phyloP scores from a whole-genome alignment of 768 basidiomycete genomes.

The Hortiboletus flavorubellus region DNA sequence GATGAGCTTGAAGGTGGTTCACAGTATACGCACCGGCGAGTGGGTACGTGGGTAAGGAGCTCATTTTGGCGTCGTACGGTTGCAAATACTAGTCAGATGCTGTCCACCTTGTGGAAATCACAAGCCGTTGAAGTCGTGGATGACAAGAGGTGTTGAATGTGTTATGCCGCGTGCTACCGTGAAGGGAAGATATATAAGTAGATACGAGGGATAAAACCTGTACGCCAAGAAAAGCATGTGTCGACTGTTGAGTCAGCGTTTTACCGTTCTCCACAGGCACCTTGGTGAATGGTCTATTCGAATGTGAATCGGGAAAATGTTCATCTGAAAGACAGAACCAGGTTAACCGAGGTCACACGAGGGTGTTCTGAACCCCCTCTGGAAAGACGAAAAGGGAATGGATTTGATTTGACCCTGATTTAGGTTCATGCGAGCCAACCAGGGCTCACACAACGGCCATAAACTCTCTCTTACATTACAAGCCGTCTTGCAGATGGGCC shows the following conservation, averaged over 20 bases:
- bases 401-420: too few species aligned
- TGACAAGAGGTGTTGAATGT: background rate
- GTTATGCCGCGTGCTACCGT: background rate
- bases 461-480: too few species aligned
- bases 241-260: background rate
- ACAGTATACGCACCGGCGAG: constrained; percentile 2
- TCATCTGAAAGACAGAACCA: too few species aligned
- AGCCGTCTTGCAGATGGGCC: too few species aligned
- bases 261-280: background rate
- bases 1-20: background rate
- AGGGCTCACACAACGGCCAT: too few species aligned
- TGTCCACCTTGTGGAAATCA: constrained; percentile 1
- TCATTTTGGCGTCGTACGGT: constrained; percentile 6
- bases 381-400: too few species aligned
- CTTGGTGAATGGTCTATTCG: background rate
- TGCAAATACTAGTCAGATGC: background rate
- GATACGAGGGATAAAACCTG: constrained; percentile 4
- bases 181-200: too few species aligned
- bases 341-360: too few species aligned
- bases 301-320: background rate
- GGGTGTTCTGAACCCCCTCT: too few species aligned
- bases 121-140: constrained; percentile 5
- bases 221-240: constrained; percentile 13
- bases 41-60: constrained; percentile 7
- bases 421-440: too few species aligned